phyloP scores from a whole-genome alignment of 108 stramenopile species.

The Nitzschia sp. region DNA sequence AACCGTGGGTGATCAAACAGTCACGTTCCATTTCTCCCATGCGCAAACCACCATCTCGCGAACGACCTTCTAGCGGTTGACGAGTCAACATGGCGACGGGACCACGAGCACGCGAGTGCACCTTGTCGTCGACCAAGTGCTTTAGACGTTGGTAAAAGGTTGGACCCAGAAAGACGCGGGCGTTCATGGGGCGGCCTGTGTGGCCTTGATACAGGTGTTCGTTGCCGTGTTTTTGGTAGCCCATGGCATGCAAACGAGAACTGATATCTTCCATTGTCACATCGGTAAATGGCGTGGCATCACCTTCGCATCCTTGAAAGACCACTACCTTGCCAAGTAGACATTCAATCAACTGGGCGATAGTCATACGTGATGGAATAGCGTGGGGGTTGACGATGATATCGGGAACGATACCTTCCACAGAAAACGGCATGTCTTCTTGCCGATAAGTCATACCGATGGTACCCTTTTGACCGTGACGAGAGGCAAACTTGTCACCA shows the following conservation, averaged over 20 bases:
- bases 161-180: constrained; percentile 98
- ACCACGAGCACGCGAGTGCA: constrained; percentile 97
- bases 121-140: constrained; percentile 99
- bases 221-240: constrained; percentile 97
- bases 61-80: constrained; percentile 98
- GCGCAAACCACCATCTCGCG: constrained; percentile 97
- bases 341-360: constrained; percentile 99
- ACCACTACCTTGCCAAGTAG: constrained; percentile 96
- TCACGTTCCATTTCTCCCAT: constrained; percentile 99
- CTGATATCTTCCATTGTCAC: constrained; percentile 94
- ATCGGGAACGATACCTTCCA: constrained; percentile 97
- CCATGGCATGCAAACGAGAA: constrained; percentile 90
- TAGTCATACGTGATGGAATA: constrained; percentile 99
- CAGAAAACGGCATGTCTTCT: constrained; percentile 99
- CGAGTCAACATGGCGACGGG: constrained; percentile 98
- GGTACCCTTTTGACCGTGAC: constrained; percentile 99
- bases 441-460: constrained; percentile 99
- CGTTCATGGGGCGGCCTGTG: constrained; percentile 93
- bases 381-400: constrained; percentile 99
- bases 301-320: constrained; percentile 95
- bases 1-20: constrained; percentile 99
- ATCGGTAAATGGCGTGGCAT: constrained; percentile 98
- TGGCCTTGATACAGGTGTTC: constrained; percentile 98
- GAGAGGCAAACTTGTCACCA: constrained; percentile 77
- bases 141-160: constrained; percentile 99